Percentiles rank a stretch among this genome's conserved stretches.
These are phyloP conservation scores for Isoetes taiwanensis DNA, from an alignment of 75 land plant species.

Conservation along the genomic window DNA sequence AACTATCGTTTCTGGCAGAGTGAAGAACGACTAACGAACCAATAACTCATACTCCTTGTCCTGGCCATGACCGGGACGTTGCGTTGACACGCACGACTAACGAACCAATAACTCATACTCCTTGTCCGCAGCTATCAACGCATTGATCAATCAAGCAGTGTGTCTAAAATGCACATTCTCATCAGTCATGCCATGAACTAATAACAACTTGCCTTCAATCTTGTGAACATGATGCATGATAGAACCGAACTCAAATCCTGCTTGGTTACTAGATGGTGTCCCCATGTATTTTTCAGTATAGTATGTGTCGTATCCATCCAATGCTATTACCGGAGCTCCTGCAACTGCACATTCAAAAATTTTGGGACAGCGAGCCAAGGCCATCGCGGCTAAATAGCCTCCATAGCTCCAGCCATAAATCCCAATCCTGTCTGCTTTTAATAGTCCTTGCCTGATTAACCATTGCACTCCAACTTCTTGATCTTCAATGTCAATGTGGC, in stretches of 20 bases:
- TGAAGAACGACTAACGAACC: no score
- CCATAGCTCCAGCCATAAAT: slow-evolving; percentile 98
- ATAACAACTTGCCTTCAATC: slow-evolving; percentile 62
- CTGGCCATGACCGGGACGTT: no score
- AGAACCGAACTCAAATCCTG: slow-evolving; percentile 46
- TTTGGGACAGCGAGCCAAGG: slow-evolving; percentile 63
- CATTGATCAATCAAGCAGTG: slow-evolving; percentile 91
- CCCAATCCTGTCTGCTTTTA: slow-evolving; percentile 55
- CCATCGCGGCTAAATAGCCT: slow-evolving; percentile 81
- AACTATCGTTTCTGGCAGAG: no score
- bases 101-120: slow-evolving; percentile 70
- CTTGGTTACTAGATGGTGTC: slow-evolving; percentile 41
- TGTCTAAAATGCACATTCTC: slow-evolving; percentile 97
- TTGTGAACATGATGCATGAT: slow-evolving; percentile 71
- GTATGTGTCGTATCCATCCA: slow-evolving; percentile 97
- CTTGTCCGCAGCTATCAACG: slow-evolving; percentile 55
- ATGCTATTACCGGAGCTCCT: slow-evolving; percentile 93
- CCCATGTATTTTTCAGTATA: slow-evolving; percentile 99
- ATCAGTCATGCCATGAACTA: slow-evolving; percentile 96
- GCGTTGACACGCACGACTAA: no score
- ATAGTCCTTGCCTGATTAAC: slow-evolving; percentile 71
- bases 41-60: slow-evolving; percentile 70
- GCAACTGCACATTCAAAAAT: slow-evolving; percentile 67
- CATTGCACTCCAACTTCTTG: slow-evolving; percentile 84
- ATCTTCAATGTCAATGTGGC: slow-evolving; percentile 70